Evolutionary conservation across 768 basidiomycete genomes (phyloP).

Genomic region (Ramaria rubella): DNA sequence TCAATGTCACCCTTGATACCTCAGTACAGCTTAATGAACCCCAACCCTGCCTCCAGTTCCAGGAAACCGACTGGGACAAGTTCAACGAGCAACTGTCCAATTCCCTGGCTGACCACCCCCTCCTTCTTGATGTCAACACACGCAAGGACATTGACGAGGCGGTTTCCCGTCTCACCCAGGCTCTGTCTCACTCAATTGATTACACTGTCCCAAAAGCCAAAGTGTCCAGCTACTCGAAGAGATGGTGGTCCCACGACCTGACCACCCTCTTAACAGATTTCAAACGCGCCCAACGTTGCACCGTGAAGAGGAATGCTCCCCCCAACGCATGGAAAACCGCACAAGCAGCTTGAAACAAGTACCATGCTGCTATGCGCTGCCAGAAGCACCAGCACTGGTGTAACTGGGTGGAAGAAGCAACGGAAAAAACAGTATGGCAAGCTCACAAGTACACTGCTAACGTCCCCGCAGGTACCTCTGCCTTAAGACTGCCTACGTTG

Average conservation of each 20-base stretch:
- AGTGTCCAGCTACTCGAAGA: slow-evolving; percentile 20
- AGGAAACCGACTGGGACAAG: neutral
- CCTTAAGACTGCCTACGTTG: neutral
- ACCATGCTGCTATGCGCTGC: neutral
- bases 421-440: slow-evolving; percentile 1
- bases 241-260: slow-evolving; percentile 32
- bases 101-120: slow-evolving; percentile 19
- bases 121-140: neutral
- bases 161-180: neutral
- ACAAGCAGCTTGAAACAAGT: neutral
- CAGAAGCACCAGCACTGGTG: neutral
- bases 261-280: slow-evolving; percentile 12
- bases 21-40: neutral
- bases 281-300: slow-evolving; percentile 5
- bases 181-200: neutral
- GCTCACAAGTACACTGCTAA: neutral
- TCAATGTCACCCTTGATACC: neutral
- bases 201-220: slow-evolving; percentile 18
- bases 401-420: neutral
- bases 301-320: neutral
- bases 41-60: neutral
- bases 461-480: neutral
- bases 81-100: slow-evolving; percentile 19
- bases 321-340: neutral
- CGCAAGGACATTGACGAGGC: neutral